Evolutionary conservation across 2,329 filamentous ascomycete species (phyloP).

Genomic region (Amphichorda felina): DNA sequence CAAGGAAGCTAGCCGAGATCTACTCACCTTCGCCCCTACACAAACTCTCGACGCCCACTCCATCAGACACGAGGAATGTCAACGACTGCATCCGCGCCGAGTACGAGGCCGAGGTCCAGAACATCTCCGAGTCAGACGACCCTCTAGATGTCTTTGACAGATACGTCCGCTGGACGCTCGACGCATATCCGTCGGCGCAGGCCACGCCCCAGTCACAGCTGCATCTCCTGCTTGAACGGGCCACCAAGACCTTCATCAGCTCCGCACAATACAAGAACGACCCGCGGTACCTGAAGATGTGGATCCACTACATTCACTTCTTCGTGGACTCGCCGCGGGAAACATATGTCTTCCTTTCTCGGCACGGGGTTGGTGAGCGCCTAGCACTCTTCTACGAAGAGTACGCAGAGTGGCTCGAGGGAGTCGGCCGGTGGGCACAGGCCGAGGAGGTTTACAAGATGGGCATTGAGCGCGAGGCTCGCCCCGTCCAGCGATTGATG

Average conservation of each 20-base stretch:
- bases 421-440: conserved; percentile 72
- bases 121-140: conserved; percentile 79
- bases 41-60: conserved; percentile 49
- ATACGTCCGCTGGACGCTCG: conserved; percentile 93
- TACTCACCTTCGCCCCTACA: conserved; percentile 58
- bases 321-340: conserved; percentile 92
- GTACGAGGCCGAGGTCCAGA: conserved; percentile 73
- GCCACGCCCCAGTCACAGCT: conserved; percentile 87
- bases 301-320: conserved; percentile 86
- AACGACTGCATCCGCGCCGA: conserved; percentile 72
- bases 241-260: conserved; percentile 81
- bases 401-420: conserved; percentile 87
- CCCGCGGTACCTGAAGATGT: conserved; percentile 82
- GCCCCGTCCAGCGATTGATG: conserved; percentile 66
- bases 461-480: conserved; percentile 79
- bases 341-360: conserved; percentile 81
- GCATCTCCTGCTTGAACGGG: conserved; percentile 78
- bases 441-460: conserved; percentile 89
- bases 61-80: conserved; percentile 61
- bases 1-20: conserved; percentile 73
- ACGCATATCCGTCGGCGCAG: conserved; percentile 89
- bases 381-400: conserved; percentile 95
- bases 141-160: conserved; percentile 92
- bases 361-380: conserved; percentile 75
- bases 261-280: conserved; percentile 89